Percentiles rank a stretch among this genome's conserved stretches.
phyloP scores from a whole-genome alignment of 768 basidiomycete species.

The Pulveroboletus sp. region DNA sequence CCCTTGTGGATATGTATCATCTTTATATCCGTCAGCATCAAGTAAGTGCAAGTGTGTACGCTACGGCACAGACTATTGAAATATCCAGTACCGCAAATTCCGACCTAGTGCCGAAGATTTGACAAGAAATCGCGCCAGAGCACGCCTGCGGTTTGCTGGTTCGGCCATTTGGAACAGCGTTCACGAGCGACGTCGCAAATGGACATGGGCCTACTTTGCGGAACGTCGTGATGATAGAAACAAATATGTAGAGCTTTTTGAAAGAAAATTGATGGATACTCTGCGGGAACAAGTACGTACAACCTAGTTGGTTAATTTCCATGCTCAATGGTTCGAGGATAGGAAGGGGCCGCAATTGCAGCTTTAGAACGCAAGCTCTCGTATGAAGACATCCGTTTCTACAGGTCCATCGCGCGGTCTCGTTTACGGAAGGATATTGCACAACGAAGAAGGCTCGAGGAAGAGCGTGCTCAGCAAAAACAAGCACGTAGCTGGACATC shows the following conservation, averaged over 20 bases:
- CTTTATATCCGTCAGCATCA: constrained; percentile 85
- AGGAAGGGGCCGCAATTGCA: constrained; percentile 57
- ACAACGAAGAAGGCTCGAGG: constrained; percentile 60
- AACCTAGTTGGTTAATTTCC: not conserved
- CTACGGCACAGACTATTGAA: constrained; percentile 8
- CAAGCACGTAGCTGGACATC: constrained; percentile 58
- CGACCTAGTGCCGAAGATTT: constrained; percentile 66
- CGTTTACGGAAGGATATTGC: constrained; percentile 83
- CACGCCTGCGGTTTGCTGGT: constrained; percentile 75
- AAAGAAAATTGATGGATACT: constrained; percentile 60
- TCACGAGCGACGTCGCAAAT: constrained; percentile 75
- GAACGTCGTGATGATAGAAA: constrained; percentile 87
- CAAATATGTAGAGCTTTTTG: constrained; percentile 80
- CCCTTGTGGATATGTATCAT: constrained; percentile 94
- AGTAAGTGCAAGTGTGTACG: constrained; percentile 38
- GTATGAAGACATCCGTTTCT: constrained; percentile 96
- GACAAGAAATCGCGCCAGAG: constrained; percentile 54
- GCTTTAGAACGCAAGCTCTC: constrained; percentile 77
- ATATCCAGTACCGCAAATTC: constrained; percentile 69
- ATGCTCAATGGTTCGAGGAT: not conserved
- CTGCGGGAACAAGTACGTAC: constrained; percentile 53
- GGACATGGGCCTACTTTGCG: constrained; percentile 91
- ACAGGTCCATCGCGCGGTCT: constrained; percentile 91
- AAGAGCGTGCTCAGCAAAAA: constrained; percentile 59
- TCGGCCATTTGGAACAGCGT: constrained; percentile 80